These are phyloP conservation scores for Yueomyces sinensis DNA, from an alignment of 805 yeast genomes.

Conservation along the genomic window DNA sequence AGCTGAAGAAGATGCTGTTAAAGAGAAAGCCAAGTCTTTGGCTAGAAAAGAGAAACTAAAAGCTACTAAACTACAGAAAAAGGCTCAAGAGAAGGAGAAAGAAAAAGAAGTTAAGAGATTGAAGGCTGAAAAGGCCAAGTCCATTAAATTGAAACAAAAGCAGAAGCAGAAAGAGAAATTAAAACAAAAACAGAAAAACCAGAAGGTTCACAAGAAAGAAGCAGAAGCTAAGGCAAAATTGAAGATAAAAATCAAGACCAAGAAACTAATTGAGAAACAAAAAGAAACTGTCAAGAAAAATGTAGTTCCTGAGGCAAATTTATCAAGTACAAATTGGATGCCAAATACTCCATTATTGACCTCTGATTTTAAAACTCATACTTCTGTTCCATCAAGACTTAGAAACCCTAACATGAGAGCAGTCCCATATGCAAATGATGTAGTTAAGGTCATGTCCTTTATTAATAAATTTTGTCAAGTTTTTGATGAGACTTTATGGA, in stretches of 20 bases:
- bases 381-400: constrained; percentile 6
- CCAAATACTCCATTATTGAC: constrained; percentile 15
- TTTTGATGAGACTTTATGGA: constrained; percentile 12
- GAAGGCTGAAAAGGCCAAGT: background rate
- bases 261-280: background rate
- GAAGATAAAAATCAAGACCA: background rate
- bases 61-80: constrained; percentile 6
- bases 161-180: no score
- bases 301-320: background rate
- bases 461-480: constrained; percentile 16
- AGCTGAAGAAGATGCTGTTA: constrained; percentile 8
- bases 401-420: constrained; percentile 12
- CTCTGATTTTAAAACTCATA: constrained; percentile 5
- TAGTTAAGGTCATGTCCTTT: constrained; percentile 20
- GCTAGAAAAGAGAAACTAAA: constrained; percentile 6
- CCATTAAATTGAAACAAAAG: no score
- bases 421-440: constrained; percentile 17
- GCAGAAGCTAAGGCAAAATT: background rate
- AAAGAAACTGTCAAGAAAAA: background rate
- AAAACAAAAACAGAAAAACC: background rate
- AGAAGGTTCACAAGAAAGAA: background rate
- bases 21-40: constrained; percentile 4
- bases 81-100: constrained; percentile 5
- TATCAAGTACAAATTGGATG: constrained; percentile 11
- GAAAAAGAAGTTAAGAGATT: background rate